Base-by-base conservation (phyloP, 805 yeast species). In the Cyberlindnera japonica region DNA sequence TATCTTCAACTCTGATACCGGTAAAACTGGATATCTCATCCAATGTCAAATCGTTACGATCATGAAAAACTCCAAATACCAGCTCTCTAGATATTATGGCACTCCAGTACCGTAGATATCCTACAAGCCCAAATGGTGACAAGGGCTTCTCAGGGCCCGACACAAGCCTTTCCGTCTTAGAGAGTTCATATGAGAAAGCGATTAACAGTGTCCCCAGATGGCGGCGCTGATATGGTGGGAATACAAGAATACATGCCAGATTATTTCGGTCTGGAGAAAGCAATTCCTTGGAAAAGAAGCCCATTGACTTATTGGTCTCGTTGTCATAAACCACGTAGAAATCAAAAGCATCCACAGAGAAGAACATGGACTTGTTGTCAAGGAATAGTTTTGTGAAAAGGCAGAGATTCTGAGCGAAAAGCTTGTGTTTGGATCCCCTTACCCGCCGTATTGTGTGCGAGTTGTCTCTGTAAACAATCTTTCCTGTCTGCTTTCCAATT, bases 131-230 rank as follows among this genome's bases (percentile, higher is more conserved):
- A 61, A 80, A 84, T 0, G 83, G 81, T 6, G 95, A 84, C 9
- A 93, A 64, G 1, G 99, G 99, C 48, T 79, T 74, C 58, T 93
- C 99, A 0, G 99, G 99, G 0, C 97, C 95, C 44, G 96, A 88
- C 2, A 75, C 61, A 16, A 67, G 51, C 22, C 76, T 78, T 31
- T 84, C 85, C 13, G 71, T 72, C 28, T 76, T 66, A 0, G 96
- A 87, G 16, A 90, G 59, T 22, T 72, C 79, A 56, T 91, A 93
- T 27, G 95, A 86, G 50, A 88, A 85, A 45, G 87, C 87, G 13
- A 93, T 86, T 28, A 93, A 59, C 10, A 87, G 66, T 5, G 87
- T 78, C 0, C 98, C 99, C 19, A 90, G 59, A 7, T 78, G 81
- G 29, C 74, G 72, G 43, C 87, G 69, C 59, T 91, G 98, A 58